Base-by-base conservation (phyloP, 108 stramenopile species). In the Schizochytrium sp. region DNA sequence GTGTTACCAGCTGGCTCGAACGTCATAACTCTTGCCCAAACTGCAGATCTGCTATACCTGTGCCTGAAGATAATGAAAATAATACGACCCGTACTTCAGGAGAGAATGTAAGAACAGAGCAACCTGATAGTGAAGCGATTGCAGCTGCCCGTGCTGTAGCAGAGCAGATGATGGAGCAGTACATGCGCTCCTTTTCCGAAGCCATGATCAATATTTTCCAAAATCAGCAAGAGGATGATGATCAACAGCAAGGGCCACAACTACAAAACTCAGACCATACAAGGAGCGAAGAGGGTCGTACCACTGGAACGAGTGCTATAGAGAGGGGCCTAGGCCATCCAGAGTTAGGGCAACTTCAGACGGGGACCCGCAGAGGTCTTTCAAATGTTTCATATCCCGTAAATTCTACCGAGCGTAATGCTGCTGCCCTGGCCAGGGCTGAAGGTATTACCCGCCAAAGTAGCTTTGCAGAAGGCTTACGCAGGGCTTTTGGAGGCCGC, bases 21-120 rank as follows among this genome's bases (percentile, higher is more conserved):
- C 64, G 64, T 38, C 64, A 69, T 44, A 69, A 69, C 64, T 69
- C 64, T 38, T 69, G 64, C 64, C 64, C 64, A 44, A 69, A 69
- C 15, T 69, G 64, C 64, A 7, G 64, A 5, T 5, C 40, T 38
- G 64, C 19, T 38, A 38, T 69, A 1, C 64, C 64, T 7, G 64
- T 7, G 5, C 42, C 40, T 0, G 64, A 69, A 15, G 15, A 15
- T 7, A 69, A 69, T 8, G 42, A 12, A 1, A 38, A 69, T 44
- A 69, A 69, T 38, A 69, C 42, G 64, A 44, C 64, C 44, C 64
- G 64, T 10, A 38, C 64, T 7, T 44, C 64, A 7, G 42, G 19
- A 7, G 15, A 12, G 64, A 15, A 69, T 69, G 42, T 15, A 44
- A 38, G 0, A 12, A 15, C 44, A 44, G 12, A 0, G 64, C 40